phyloP scores from a whole-genome alignment of 495 filamentous ascomycete species.

The Penicillium paradoxum region DNA sequence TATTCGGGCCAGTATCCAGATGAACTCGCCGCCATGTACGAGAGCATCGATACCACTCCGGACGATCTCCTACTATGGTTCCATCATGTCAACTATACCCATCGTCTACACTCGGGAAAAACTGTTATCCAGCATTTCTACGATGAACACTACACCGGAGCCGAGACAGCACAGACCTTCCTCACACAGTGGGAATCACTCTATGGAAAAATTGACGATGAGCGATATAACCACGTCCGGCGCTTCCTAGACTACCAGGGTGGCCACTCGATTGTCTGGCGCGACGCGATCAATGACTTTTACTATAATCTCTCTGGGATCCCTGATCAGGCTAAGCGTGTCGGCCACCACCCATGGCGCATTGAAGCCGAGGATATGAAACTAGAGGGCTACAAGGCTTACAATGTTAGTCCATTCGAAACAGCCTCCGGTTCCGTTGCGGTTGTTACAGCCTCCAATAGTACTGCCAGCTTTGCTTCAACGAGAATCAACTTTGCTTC shows the following conservation, averaged over 20 bases:
- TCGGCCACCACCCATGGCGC: slow-evolving; percentile 54
- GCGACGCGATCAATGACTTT: slow-evolving; percentile 58
- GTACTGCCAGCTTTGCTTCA: slow-evolving; percentile 44
- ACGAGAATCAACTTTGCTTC: slow-evolving; percentile 41
- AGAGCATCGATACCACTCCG: slow-evolving; percentile 59
- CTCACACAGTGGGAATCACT: slow-evolving; percentile 49
- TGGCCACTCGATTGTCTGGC: slow-evolving; percentile 65
- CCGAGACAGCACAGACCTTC: slow-evolving; percentile 56
- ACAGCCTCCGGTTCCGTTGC: slow-evolving; percentile 46
- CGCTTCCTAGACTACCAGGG: slow-evolving; percentile 59
- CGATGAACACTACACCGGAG: slow-evolving; percentile 62
- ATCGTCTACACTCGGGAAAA: slow-evolving; percentile 57
- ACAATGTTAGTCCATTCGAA: slow-evolving; percentile 50
- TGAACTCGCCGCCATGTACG: slow-evolving; percentile 52
- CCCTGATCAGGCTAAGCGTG: slow-evolving; percentile 48
- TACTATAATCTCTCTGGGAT: slow-evolving; percentile 58
- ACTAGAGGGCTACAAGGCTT: slow-evolving; percentile 48
- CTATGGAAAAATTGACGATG: slow-evolving; percentile 51
- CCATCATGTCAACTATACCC: slow-evolving; percentile 68
- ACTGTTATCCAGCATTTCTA: slow-evolving; percentile 76
- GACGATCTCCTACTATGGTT: slow-evolving; percentile 71
- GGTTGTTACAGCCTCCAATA: slow-evolving; percentile 46
- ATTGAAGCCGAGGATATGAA: slow-evolving; percentile 63
- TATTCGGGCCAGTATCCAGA: slow-evolving; percentile 61
- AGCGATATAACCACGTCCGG: slow-evolving; percentile 55